These are phyloP conservation scores for Byssochlamys sp. DNA, from an alignment of 2,329 filamentous ascomycete genomes.

Conservation along the genomic window DNA sequence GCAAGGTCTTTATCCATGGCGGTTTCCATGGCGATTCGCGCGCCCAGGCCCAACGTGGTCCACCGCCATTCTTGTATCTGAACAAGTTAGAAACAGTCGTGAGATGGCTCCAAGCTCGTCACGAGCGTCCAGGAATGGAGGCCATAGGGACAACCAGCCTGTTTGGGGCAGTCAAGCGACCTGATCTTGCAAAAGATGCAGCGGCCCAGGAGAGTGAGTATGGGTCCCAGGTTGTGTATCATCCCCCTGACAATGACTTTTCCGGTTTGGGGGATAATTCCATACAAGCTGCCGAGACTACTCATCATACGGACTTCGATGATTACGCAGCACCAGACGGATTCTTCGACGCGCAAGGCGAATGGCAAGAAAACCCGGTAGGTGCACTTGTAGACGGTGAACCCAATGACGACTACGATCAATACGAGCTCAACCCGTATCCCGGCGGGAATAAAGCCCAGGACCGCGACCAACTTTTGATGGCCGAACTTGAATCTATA, in stretches of 20 bases:
- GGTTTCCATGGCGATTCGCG: constrained; percentile 55
- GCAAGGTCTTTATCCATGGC: constrained; percentile 67
- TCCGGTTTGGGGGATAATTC: constrained; percentile 10
- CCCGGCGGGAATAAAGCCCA: constrained; percentile 10
- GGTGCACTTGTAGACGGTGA: constrained; percentile 18
- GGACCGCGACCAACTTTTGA: constrained; percentile 34
- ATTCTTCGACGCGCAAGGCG: constrained; percentile 25
- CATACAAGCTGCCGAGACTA: constrained; percentile 2
- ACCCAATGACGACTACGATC: constrained; percentile 23
- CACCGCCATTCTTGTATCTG: constrained; percentile 66
- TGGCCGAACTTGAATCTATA: constrained; percentile 62
- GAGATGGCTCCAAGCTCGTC: constrained; percentile 48
- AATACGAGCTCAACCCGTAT: constrained; percentile 50
- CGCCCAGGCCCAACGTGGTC: constrained; percentile 35
- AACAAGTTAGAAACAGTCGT: constrained; percentile 57
- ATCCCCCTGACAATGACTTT: constrained; percentile 26
- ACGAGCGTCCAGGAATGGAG: constrained; percentile 8
- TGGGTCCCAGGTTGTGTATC: constrained; percentile 22
- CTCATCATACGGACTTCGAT: constrained; percentile 17
- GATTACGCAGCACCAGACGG: constrained; percentile 27
- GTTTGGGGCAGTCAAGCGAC: background rate
- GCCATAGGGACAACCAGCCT: background rate
- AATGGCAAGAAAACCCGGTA: constrained; percentile 15
- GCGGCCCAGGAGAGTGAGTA: constrained; percentile 7
- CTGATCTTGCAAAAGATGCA: constrained; percentile 3